Conservation (phyloP, 768 basidiomycete genomes). For the Termitomyces sp. region DNA sequence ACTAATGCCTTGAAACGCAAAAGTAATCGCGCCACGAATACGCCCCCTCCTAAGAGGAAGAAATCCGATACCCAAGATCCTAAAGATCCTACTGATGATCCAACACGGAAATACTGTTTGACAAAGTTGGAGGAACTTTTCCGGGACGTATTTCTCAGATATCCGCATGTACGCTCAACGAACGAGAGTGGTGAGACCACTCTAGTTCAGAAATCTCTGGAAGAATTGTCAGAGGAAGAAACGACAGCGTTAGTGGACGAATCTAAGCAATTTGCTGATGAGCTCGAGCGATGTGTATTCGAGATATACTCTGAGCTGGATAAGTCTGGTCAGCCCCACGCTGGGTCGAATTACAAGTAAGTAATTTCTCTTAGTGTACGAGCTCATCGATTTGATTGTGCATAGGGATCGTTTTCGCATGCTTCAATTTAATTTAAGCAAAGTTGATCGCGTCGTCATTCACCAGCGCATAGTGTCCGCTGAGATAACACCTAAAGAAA, state of each 20-base stretch:
- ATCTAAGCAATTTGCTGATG: slow-evolving; percentile 62
- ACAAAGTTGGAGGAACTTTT: slow-evolving; percentile 73
- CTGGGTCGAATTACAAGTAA: slow-evolving; percentile 81
- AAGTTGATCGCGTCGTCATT: slow-evolving; percentile 74
- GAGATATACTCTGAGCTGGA: slow-evolving; percentile 77
- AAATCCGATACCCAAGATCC: slow-evolving; percentile 35
- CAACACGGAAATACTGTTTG: slow-evolving; percentile 76
- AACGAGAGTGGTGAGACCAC: slow-evolving; percentile 23
- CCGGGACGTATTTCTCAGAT: slow-evolving; percentile 64
- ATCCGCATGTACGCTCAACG: slow-evolving; percentile 51
- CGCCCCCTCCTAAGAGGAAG: slow-evolving; percentile 47
- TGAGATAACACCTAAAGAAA: slow-evolving; percentile 63
- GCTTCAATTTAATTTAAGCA: slow-evolving; percentile 84
- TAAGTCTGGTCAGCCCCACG: slow-evolving; percentile 59
- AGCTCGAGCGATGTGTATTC: slow-evolving; percentile 75
- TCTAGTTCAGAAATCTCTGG: slow-evolving; percentile 41
- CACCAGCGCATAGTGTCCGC: slow-evolving; percentile 75
- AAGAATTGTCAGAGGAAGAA: slow-evolving; percentile 60
- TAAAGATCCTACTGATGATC: slow-evolving; percentile 54
- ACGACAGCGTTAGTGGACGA: slow-evolving; percentile 50
- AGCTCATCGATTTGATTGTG: slow-evolving; percentile 1
- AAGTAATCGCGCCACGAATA: slow-evolving; percentile 33
- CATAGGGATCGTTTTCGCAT: slow-evolving; percentile 86
- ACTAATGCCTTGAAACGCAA: slow-evolving; percentile 53
- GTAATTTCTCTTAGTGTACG: slow-evolving; percentile 12